Conservation (phyloP, 192 early-diverging fungal genomes). For the Dimargaris xerosporica region DNA sequence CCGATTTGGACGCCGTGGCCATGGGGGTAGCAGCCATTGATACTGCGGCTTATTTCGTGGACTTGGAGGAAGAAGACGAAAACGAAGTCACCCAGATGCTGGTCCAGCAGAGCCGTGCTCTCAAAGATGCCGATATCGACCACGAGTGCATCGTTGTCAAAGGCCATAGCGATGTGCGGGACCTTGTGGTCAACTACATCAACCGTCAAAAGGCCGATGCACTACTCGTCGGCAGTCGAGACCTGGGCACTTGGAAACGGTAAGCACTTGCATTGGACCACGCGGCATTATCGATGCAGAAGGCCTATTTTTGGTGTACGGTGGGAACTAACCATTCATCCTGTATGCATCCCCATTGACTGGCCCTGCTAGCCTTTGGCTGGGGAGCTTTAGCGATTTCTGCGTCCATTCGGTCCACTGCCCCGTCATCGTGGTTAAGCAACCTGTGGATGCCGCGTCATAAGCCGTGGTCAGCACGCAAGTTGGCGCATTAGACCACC, state of each 20-base stretch:
- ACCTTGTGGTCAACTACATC: conserved; percentile 11
- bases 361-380: conserved; percentile 6
- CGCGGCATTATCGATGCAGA: too few species aligned
- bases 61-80: conserved; percentile 13
- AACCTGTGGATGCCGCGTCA: neutral
- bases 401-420: conserved; percentile 11
- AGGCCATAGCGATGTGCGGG: conserved; percentile 10
- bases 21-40: conserved; percentile 10
- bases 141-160: neutral
- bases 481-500: too few species aligned
- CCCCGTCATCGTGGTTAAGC: conserved; percentile 4
- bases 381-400: conserved; percentile 11
- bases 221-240: conserved; percentile 7
- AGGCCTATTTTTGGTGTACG: too few species aligned
- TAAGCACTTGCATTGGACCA: too few species aligned
- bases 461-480: too few species aligned
- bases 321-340: too few species aligned
- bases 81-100: neutral
- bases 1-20: conserved; percentile 16
- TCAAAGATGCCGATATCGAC: neutral
- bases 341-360: too few species aligned
- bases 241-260: conserved; percentile 10
- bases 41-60: conserved; percentile 7
- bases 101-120: neutral
- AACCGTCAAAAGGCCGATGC: neutral